Base-by-base conservation (phyloP, 495 filamentous ascomycete genomes). In the Penicillium tannophilum region DNA sequence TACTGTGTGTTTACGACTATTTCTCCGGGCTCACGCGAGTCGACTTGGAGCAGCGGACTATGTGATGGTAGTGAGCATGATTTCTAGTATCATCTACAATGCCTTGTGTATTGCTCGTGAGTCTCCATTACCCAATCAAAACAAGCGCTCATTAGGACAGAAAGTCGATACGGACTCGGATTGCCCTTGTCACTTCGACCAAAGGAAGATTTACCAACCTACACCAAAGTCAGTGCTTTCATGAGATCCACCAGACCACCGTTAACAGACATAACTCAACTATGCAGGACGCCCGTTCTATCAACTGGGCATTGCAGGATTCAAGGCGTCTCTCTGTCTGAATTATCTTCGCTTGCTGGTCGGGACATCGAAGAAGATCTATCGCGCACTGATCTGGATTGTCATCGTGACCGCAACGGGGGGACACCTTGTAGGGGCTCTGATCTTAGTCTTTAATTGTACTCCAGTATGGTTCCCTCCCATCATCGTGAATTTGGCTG, bases 251-350 rank as follows among this genome's bases (percentile, higher is more conserved):
- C 28, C 28, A 6, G 28, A 28, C 52, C 58, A 17, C 47, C 19
- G 3, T 19, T 12, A 23, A 17, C 7, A 10, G 19, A 12, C 23
- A 2, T 49, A 70, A 72, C 59, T 80, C 58, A 86, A 86, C 60
- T 85, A 79, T 62, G 79, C 78, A 23, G 83, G 81, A 24, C 79
- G 83, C 7, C 83, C 83, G 2, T 82, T 86, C 47, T 86, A 86
- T 61, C 81, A 83, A 62, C 47, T 84, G 19, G 83, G 83, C 28
- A 83, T 85, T 61, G 77, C 76, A 36, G 80, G 80, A 28, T 85
- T 86, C 74, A 86, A 86, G 64, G 77, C 84, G 9, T 80, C 83
- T 1, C 72, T 85, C n/a, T 79, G 84, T 39, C 72, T 84, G 49
- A 79, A 77, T 36, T 86, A 85, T 56, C 71, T 85, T 9, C 78